Evolutionary conservation across 768 basidiomycete genomes (phyloP).

Genomic region (Tephrocybe sp.): DNA sequence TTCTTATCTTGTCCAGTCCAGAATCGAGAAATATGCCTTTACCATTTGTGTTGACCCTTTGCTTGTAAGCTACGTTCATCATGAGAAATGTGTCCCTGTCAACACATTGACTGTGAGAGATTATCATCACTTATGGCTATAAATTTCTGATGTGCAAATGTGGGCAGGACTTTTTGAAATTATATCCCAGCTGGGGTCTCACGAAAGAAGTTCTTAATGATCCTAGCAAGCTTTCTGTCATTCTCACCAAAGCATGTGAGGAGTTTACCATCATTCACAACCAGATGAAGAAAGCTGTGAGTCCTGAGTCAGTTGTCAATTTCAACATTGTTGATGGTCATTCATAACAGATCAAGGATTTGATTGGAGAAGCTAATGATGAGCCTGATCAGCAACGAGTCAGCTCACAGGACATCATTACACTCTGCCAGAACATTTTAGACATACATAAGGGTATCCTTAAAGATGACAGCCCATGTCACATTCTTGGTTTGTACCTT

Average conservation of each 20-base stretch:
- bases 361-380: too few relatives aligned
- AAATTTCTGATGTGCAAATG: not conserved
- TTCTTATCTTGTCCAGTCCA: not conserved
- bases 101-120: not conserved
- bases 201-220: not conserved
- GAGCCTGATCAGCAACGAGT: too few relatives aligned
- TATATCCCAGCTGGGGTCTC: not conserved
- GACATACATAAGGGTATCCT: not conserved
- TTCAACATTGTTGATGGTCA: too few relatives aligned
- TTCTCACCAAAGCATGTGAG: not conserved
- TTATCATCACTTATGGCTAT: too few relatives aligned
- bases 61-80: not conserved
- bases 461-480: not conserved
- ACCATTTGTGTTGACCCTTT: not conserved
- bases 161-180: not conserved
- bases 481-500: not conserved
- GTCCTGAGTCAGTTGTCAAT: too few relatives aligned
- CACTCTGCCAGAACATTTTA: not conserved
- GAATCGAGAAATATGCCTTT: constrained; percentile 1
- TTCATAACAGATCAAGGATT: too few relatives aligned
- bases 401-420: not conserved
- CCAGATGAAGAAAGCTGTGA: not conserved
- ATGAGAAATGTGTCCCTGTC: not conserved
- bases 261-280: not conserved
- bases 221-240: not conserved